These are phyloP conservation scores for Cyanidium caldarium DNA, from an alignment of 23 red algal genomes.

Conservation along the genomic window DNA sequence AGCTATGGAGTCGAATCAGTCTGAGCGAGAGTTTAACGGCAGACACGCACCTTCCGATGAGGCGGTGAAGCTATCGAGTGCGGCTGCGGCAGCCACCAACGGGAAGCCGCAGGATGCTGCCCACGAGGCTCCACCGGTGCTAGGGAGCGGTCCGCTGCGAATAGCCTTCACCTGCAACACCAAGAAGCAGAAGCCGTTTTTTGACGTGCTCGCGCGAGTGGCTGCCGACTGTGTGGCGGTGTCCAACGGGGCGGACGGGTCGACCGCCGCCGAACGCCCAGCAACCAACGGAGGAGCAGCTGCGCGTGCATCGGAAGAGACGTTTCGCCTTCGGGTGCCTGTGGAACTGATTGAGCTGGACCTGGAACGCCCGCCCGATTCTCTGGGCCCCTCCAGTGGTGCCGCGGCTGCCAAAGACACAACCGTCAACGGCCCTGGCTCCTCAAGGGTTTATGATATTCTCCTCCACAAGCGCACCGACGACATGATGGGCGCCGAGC, in stretches of 20 bases:
- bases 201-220: not conserved
- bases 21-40: too few relatives aligned
- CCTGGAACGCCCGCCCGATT: not conserved
- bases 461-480: not conserved
- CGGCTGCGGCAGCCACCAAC: too few relatives aligned
- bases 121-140: too few relatives aligned
- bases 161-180: not conserved
- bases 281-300: not conserved
- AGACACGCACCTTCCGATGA: too few relatives aligned
- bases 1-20: too few relatives aligned
- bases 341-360: not conserved
- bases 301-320: not conserved
- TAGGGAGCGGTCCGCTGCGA: too few relatives aligned
- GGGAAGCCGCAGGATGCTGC: too few relatives aligned
- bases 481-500: not conserved
- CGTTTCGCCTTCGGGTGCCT: not conserved
- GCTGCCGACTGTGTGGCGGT: not conserved
- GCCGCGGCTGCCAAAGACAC: too few relatives aligned
- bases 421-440: not conserved
- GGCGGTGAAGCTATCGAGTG: too few relatives aligned
- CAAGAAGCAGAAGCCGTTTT: conserved; percentile 7
- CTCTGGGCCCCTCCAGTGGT: too few relatives aligned
- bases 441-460: not conserved
- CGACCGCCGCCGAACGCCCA: not conserved
- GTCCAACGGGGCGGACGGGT: not conserved